Evolutionary conservation across 2,329 filamentous ascomycete genomes (phyloP).

Genomic region (Escovopsis sp.): DNA sequence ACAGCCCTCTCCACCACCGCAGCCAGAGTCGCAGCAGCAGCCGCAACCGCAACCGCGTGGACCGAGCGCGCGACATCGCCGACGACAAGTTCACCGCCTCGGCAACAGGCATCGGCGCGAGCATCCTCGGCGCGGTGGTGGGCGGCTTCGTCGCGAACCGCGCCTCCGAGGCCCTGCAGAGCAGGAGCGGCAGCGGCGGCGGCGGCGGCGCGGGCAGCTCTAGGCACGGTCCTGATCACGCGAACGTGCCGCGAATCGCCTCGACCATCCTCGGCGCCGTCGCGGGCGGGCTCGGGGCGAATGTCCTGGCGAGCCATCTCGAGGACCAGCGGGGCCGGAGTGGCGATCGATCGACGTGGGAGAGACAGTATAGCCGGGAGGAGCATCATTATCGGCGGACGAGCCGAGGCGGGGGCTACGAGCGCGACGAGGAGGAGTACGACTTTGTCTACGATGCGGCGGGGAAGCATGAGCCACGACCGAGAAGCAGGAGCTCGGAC

Average conservation of each 20-base stretch:
- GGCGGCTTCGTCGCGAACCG: slow-evolving; percentile 39
- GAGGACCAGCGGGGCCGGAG: slow-evolving; percentile 23
- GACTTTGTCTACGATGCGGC: not conserved
- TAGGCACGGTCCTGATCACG: slow-evolving; percentile 7
- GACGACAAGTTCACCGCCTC: slow-evolving; percentile 34
- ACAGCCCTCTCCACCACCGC: slow-evolving; percentile 6
- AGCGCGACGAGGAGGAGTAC: slow-evolving; percentile 4
- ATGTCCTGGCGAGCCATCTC: slow-evolving; percentile 30
- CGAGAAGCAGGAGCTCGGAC: not conserved
- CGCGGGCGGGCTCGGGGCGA: slow-evolving; percentile 40
- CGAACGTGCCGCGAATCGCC: slow-evolving; percentile 22
- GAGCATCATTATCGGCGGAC: slow-evolving; percentile 7
- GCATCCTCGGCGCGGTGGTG: slow-evolving; percentile 38
- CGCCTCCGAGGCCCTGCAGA: slow-evolving; percentile 27
- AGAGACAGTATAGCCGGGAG: slow-evolving; percentile 17
- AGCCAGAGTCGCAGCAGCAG: slow-evolving; percentile 1
- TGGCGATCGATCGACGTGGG: slow-evolving; percentile 19
- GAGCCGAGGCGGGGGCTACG: not conserved
- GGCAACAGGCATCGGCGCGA: slow-evolving; percentile 32
- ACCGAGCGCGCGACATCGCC: slow-evolving; percentile 26
- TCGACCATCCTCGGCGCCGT: slow-evolving; percentile 40
- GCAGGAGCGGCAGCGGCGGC: slow-evolving; percentile 7
- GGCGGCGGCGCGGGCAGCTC: slow-evolving; percentile 11
- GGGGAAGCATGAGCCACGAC: not conserved
- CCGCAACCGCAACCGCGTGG: slow-evolving; percentile 16